These are phyloP conservation scores for Cyclanthera cordifolia DNA, from an alignment of 306 rosid species.

Conservation along the genomic window DNA sequence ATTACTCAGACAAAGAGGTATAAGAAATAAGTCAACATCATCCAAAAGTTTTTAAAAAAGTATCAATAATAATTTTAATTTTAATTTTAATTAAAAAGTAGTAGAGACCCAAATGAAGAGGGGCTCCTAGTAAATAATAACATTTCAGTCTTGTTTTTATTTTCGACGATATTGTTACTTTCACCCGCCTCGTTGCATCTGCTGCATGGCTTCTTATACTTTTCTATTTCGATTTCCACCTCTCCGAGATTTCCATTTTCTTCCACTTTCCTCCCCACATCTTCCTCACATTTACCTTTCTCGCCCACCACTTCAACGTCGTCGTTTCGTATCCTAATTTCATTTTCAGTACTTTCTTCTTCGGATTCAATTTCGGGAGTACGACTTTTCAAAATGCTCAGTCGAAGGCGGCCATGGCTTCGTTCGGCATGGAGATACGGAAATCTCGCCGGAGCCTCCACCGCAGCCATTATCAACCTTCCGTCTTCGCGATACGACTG, in stretches of 20 bases:
- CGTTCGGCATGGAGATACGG: constrained; percentile 53
- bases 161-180: constrained; percentile 21
- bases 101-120: constrained; percentile 44
- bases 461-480: constrained; percentile 50
- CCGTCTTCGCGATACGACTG: constrained; percentile 73
- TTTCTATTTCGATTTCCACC: constrained; percentile 31
- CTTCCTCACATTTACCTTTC: neutral
- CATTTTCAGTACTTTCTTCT: neutral
- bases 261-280: neutral
- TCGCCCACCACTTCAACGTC: constrained; percentile 7
- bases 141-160: constrained; percentile 15
- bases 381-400: constrained; percentile 30
- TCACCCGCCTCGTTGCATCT: constrained; percentile 51
- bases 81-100: constrained; percentile 20
- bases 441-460: constrained; percentile 33
- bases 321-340: neutral
- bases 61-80: neutral
- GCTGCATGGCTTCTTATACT: constrained; percentile 30
- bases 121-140: constrained; percentile 34
- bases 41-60: constrained; percentile 3
- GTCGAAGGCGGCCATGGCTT: constrained; percentile 85
- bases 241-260: constrained; percentile 12
- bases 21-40: neutral
- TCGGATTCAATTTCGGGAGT: constrained; percentile 15
- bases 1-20: neutral